Percentiles rank a stretch among this genome's conserved stretches.
Conservation (phyloP, 1,284 basidiomycete species). For the Leccinum fallax region DNA sequence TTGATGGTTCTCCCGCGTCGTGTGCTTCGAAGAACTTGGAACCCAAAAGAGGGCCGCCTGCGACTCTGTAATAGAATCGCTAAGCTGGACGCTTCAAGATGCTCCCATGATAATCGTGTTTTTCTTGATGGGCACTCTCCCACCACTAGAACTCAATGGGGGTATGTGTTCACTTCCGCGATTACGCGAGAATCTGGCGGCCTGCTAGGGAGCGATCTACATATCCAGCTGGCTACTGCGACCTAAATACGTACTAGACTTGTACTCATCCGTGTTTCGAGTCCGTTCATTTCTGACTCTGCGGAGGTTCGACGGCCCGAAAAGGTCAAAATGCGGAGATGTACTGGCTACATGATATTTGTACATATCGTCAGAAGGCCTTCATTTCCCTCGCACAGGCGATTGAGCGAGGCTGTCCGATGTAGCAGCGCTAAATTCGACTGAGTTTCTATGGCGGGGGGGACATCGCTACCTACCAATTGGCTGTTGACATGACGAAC, state of each 20-base stretch:
- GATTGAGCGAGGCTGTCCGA: constrained; percentile 9
- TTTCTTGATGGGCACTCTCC: constrained; percentile 14
- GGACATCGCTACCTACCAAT: constrained; percentile 4
- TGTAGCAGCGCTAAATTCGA: constrained; percentile 16
- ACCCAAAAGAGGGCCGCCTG: constrained; percentile 1
- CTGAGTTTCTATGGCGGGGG: constrained; percentile 16
- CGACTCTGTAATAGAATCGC: background rate
- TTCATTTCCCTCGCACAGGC: constrained; percentile 20
- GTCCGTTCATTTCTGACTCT: constrained; percentile 32
- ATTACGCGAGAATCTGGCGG: constrained; percentile 29
- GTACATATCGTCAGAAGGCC: constrained; percentile 18
- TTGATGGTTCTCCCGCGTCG: constrained; percentile 9
- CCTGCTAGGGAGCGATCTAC: constrained; percentile 26
- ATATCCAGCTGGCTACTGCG: constrained; percentile 19
- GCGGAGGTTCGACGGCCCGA: constrained; percentile 37
- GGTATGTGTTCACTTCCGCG: constrained; percentile 30
- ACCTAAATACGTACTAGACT: constrained; percentile 26
- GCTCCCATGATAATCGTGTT: constrained; percentile 4
- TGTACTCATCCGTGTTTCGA: constrained; percentile 16
- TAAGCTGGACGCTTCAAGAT: background rate
- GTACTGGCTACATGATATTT: constrained; percentile 19
- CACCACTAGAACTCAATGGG: constrained; percentile 13
- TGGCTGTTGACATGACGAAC: constrained; percentile 31
- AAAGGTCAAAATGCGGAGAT: constrained; percentile 33
- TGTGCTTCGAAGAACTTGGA: constrained; percentile 7